These are phyloP conservation scores for Eremothecium coryli DNA, from an alignment of 1,139 yeast genomes.

Conservation along the genomic window DNA sequence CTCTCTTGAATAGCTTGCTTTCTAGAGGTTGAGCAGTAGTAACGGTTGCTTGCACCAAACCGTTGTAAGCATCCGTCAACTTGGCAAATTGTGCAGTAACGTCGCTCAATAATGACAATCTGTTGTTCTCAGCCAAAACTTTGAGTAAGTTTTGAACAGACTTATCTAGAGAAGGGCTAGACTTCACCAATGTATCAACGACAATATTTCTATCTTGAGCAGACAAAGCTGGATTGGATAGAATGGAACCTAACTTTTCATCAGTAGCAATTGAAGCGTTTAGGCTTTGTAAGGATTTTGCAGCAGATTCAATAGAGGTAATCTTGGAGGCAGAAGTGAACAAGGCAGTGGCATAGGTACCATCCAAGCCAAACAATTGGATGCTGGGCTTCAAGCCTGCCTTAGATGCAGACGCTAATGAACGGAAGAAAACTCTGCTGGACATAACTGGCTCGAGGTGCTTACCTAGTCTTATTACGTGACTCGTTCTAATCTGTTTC, in stretches of 20 bases:
- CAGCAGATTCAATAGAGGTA: constrained; percentile 65
- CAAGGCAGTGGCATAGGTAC: constrained; percentile 93
- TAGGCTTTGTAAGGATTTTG: constrained; percentile 55
- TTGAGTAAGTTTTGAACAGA: constrained; percentile 71
- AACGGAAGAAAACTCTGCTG: constrained; percentile 61
- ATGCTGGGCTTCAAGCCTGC: constrained; percentile 65
- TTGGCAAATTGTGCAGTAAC: constrained; percentile 65
- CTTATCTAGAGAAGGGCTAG: constrained; percentile 50
- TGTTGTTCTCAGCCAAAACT: constrained; percentile 91
- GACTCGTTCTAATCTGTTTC: too few species aligned
- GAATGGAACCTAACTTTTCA: constrained; percentile 49
- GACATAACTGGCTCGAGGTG: constrained; percentile 37
- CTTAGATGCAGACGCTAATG: constrained; percentile 52
- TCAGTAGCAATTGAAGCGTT: constrained; percentile 52
- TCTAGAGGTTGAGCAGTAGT: constrained; percentile 86
- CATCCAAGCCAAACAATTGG: constrained; percentile 90
- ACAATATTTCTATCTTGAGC: constrained; percentile 64
- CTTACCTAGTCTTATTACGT: too few species aligned
- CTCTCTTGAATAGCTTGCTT: constrained; percentile 65
- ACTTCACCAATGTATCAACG: constrained; percentile 48
- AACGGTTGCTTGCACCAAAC: constrained; percentile 87
- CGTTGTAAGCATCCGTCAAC: constrained; percentile 82
- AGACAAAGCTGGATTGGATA: constrained; percentile 79
- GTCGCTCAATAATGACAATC: constrained; percentile 60
- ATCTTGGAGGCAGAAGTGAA: constrained; percentile 87